Percentiles rank a stretch among this genome's conserved stretches.
These are phyloP conservation scores for Copromyces sp. DNA, from an alignment of 495 filamentous ascomycete genomes.

Conservation along the genomic window DNA sequence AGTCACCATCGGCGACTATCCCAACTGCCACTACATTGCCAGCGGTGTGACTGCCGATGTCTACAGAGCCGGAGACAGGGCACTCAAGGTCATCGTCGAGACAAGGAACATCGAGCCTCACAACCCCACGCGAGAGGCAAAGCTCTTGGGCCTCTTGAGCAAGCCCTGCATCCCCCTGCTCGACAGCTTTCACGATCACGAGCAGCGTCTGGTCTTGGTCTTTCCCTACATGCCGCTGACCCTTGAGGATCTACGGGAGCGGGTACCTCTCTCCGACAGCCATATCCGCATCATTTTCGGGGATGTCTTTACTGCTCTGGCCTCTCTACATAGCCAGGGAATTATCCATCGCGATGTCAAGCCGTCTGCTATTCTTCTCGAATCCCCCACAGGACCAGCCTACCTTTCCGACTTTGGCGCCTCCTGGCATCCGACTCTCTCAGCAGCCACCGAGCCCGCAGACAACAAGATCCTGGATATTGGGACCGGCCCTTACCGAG, in stretches of 20 bases:
- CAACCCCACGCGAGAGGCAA: conserved; percentile 64
- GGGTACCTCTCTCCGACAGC: conserved; percentile 27
- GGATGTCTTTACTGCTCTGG: conserved; percentile 63
- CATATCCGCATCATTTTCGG: conserved; percentile 42
- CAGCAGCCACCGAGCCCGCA: conserved; percentile 49
- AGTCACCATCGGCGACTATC: conserved; percentile 61
- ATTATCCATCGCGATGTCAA: conserved; percentile 95
- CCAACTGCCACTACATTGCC: conserved; percentile 55
- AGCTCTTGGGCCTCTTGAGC: conserved; percentile 49
- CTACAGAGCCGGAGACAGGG: conserved; percentile 50
- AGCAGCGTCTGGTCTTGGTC: conserved; percentile 60
- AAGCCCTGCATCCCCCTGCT: conserved; percentile 51
- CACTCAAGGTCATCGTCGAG: conserved; percentile 82
- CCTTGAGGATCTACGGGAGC: conserved; percentile 51
- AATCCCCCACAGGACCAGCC: conserved; percentile 55
- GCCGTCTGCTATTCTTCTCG: conserved; percentile 76
- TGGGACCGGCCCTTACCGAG: conserved; percentile 81
- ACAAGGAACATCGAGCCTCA: conserved; percentile 67
- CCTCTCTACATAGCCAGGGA: conserved; percentile 55
- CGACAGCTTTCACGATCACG: conserved; percentile 59
- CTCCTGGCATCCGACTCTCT: conserved; percentile 58
- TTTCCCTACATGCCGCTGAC: conserved; percentile 77
- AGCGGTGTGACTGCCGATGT: conserved; percentile 77
- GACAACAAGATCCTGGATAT: conserved; percentile 79
- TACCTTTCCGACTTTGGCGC: conserved; percentile 88